Evolutionary conservation across 2,329 filamentous ascomycete genomes (phyloP), one percentile per base, ranked within the genome.

Genomic region (Curvularia eragrostidis): DNA sequence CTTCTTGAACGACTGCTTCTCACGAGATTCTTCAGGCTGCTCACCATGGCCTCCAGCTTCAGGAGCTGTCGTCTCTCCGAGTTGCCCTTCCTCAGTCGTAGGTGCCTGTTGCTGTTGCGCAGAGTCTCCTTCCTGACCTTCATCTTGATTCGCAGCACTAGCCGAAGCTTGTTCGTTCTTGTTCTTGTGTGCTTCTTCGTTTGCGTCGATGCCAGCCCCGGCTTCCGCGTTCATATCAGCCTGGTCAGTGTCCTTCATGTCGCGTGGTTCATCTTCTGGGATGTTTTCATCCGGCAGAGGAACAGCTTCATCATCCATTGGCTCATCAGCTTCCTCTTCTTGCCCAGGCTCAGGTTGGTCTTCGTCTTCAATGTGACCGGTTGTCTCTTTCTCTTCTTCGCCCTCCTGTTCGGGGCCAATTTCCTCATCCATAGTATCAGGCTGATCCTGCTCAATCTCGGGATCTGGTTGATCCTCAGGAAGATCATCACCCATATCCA

Each of bases 1-100:
- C 72, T 97, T 96, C 79, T 95, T 95, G 83, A 97, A 97, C 1
- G 93, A 91, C 65, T 95, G 87, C 44, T 82, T 80, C 50, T 85
- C 76, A 5, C 72, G 69, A 18, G 71, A 69, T 36, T 81, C 76
- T 64, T 82, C 73, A 15, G 76, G 55, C 41, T 74, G 71, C 48
- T 78, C 75, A 19, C 71, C 71, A n/a, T 66, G 70, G 9, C 75
- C 75, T 30, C 73, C 70, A 15, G 74, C 73, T 53, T 78, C 72
- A 43, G 72, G 72, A 13, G 72, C 69, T 2, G 71, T 64, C 23
- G 73, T 71, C 30, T 78, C 70, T 21, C 71, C 72, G 24, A 75
- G 76, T 7, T 78, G 80, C 12, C 87, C 89, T 64, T 90, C 85
- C 68, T 87, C 85, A n/a, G 87, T 86, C 24, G 85, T 80, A 3